Conservation (phyloP, 1,139 yeast genomes). For the Saccharomyces hybrid region DNA sequence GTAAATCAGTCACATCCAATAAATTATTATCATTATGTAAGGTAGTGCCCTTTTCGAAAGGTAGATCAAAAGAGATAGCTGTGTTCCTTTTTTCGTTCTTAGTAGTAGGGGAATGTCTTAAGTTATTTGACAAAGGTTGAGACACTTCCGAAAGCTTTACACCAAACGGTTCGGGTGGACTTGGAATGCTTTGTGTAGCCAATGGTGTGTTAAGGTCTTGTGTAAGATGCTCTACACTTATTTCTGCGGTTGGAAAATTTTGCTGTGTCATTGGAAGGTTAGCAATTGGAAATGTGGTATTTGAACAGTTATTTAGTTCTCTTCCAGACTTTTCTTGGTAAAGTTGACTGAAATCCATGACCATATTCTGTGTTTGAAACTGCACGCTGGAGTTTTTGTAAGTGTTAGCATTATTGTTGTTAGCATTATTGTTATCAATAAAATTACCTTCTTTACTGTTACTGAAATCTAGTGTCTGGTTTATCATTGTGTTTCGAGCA, state of each 20-base stretch:
- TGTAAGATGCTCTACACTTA: background rate
- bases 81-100: too few species aligned
- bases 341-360: slow-evolving; percentile 2
- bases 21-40: background rate
- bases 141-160: background rate
- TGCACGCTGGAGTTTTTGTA: background rate
- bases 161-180: background rate
- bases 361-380: background rate
- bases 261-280: background rate
- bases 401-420: background rate
- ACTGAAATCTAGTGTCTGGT: background rate
- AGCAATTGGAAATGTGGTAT: background rate
- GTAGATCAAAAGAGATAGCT: background rate
- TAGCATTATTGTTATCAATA: background rate
- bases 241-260: background rate
- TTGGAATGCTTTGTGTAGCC: background rate
- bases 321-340: background rate
- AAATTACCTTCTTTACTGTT: background rate
- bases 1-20: background rate
- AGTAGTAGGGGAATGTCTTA: too few species aligned
- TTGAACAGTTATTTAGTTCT: background rate
- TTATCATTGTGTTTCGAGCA: background rate
- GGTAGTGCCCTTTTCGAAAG: background rate
- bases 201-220: background rate
- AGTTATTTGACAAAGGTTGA: background rate